phyloP scores from a whole-genome alignment of 352 stramenopile species.

The Phytopythium cucurbitacearum region DNA sequence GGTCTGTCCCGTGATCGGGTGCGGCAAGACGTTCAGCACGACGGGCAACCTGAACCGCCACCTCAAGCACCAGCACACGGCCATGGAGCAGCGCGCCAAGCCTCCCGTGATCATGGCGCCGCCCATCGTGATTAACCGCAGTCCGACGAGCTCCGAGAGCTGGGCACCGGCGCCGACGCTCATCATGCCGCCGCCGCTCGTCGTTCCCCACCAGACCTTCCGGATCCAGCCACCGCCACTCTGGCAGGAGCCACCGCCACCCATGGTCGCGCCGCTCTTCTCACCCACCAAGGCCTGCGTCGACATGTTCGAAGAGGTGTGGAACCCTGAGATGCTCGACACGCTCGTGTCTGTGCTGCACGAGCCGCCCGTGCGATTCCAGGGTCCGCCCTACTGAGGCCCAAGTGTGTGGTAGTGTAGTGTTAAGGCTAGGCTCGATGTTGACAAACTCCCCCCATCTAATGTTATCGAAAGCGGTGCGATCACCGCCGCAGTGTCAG shows the following conservation, averaged over 20 bases:
- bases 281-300: slow-evolving; percentile 22
- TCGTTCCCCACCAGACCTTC: slow-evolving; percentile 3
- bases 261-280: slow-evolving; percentile 12
- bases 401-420: slow-evolving; percentile 12
- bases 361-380: slow-evolving; percentile 25
- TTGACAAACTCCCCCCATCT: too few relatives aligned
- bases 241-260: slow-evolving; percentile 6
- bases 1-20: slow-evolving; percentile 22
- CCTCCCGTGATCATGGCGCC: neutral
- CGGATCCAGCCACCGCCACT: slow-evolving; percentile 6
- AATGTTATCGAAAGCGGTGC: too few relatives aligned
- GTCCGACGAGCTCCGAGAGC: slow-evolving; percentile 24
- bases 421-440: neutral
- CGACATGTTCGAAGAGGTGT: slow-evolving; percentile 32
- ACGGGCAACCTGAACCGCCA: slow-evolving; percentile 46
- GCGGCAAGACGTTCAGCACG: slow-evolving; percentile 50
- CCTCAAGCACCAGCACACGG: slow-evolving; percentile 15
- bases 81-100: slow-evolving; percentile 1
- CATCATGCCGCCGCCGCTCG: neutral
- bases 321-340: slow-evolving; percentile 41
- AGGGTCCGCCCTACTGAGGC: neutral
- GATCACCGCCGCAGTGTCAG: too few relatives aligned
- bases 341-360: slow-evolving; percentile 32
- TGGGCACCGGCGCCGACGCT: slow-evolving; percentile 13
- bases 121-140: slow-evolving; percentile 12